These are phyloP conservation scores for Ambrosia artemisiifolia DNA, from an alignment of 129 eudicot species.

Conservation along the genomic window DNA sequence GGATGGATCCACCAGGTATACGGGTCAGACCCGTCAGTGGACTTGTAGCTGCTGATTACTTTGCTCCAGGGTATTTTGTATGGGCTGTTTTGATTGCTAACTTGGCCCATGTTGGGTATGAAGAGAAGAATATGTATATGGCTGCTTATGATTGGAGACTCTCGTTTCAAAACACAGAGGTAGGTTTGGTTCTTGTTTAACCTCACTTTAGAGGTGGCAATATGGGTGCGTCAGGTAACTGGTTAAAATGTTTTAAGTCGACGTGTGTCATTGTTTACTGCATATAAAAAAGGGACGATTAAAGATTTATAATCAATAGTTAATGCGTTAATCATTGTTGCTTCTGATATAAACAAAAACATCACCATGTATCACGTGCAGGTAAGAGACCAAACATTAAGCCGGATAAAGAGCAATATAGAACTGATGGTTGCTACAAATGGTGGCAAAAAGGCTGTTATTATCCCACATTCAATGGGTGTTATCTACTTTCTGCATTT, in stretches of 20 bases:
- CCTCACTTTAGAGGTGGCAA: neutral
- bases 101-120: slow-evolving; percentile 89
- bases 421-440: slow-evolving; percentile 94
- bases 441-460: slow-evolving; percentile 87
- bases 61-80: slow-evolving; percentile 92
- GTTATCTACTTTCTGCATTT: slow-evolving; percentile 87
- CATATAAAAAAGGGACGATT: too few species aligned
- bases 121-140: slow-evolving; percentile 95
- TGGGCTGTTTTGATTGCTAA: slow-evolving; percentile 98
- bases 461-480: slow-evolving; percentile 98
- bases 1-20: slow-evolving; percentile 81
- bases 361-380: slow-evolving; percentile 23
- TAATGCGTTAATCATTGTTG: neutral
- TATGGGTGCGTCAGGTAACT: neutral
- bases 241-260: neutral
- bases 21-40: slow-evolving; percentile 92
- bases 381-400: slow-evolving; percentile 92
- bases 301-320: neutral
- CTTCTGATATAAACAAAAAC: neutral
- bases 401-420: slow-evolving; percentile 89
- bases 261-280: too few species aligned
- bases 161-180: slow-evolving; percentile 94
- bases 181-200: slow-evolving; percentile 20
- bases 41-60: slow-evolving; percentile 99
- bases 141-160: slow-evolving; percentile 99